Conservation (phyloP, 768 basidiomycete species). For the Strobilomyces echinocephalus region DNA sequence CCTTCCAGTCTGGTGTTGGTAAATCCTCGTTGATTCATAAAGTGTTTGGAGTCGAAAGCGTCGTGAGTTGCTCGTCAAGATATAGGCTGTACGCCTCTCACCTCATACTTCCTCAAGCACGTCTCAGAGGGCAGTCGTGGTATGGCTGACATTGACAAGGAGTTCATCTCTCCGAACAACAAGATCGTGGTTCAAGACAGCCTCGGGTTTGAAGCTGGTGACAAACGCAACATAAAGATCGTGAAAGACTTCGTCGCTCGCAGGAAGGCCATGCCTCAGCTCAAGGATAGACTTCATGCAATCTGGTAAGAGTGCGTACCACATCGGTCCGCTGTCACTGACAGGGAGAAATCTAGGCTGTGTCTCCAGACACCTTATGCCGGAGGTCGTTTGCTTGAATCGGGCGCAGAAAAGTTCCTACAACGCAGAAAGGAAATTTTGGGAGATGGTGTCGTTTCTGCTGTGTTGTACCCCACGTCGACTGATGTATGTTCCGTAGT, state of each 20-base stretch:
- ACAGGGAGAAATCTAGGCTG: slow-evolving; percentile 7
- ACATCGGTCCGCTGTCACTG: neutral
- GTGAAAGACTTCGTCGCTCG: neutral
- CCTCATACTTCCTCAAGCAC: neutral
- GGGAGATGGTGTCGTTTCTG: neutral
- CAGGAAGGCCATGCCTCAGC: slow-evolving; percentile 1
- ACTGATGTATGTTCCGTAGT: neutral
- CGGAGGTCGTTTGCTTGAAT: slow-evolving; percentile 14
- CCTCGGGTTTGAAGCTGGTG: neutral
- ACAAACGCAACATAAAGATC: neutral
- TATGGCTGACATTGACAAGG: neutral
- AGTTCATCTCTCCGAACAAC: slow-evolving; percentile 11
- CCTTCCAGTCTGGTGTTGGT: neutral
- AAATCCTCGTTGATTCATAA: neutral
- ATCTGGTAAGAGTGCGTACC: slow-evolving; percentile 4
- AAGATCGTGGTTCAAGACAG: no score
- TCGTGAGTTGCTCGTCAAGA: slow-evolving; percentile 5
- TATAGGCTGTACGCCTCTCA: neutral
- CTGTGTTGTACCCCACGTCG: neutral
- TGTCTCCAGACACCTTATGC: slow-evolving; percentile 12
- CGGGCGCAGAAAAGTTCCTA: slow-evolving; percentile 10
- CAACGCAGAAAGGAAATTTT: neutral
- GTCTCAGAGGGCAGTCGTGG: neutral
- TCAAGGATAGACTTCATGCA: slow-evolving; percentile 12
- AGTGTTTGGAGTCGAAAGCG: slow-evolving; percentile 10